Evolutionary conservation across 345 rosid genomes (phyloP), one percentile per base, ranked within the genome.

Genomic region (Mallotus nudiflorus): DNA sequence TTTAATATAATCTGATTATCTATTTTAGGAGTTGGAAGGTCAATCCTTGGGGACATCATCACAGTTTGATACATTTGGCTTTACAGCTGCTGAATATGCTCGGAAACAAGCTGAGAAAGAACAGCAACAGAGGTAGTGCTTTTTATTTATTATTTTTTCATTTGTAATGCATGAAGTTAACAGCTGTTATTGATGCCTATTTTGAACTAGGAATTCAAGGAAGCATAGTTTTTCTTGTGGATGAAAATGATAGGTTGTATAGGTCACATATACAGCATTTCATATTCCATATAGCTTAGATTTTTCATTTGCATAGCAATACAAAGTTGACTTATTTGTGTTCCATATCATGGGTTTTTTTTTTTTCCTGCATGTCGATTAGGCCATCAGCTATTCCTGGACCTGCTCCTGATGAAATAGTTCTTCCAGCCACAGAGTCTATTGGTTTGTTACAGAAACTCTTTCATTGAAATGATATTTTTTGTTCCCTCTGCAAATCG

Each of bases 301-400:
- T 61, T 62, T 37, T 42, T 33, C 28, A 22, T 24, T 62, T 22
- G 10, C n/a, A 3, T 39, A n/a, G 64, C 64, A 35, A 46, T n/a
- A 22, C 4, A 60, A n/a, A n/a, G n/a, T n/a, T n/a, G n/a, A n/a
- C n/a, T n/a, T n/a, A n/a, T n/a, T n/a, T n/a, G n/a, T n/a, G n/a
- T n/a, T n/a, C n/a, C n/a, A n/a, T n/a, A n/a, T 42, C 11, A 3
- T 42, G 11, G 4, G 14, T 42, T 9, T 42, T 42, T 12, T 42
- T 12, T 12, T 42, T 42, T 64, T 67, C 46, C 35, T 60, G 31
- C 46, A 53, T 60, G 28, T 63, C n/a, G 58, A 14, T 82, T 33
- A 95, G 99, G 83, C 99, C 95, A 69, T 92, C 97, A 69, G 88
- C 90, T 59, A 90, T 95, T 77, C 97, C 99, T 70, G 99, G 99